Conservation (phyloP, 2,329 filamentous ascomycete genomes). For the Alternaria viburni region DNA sequence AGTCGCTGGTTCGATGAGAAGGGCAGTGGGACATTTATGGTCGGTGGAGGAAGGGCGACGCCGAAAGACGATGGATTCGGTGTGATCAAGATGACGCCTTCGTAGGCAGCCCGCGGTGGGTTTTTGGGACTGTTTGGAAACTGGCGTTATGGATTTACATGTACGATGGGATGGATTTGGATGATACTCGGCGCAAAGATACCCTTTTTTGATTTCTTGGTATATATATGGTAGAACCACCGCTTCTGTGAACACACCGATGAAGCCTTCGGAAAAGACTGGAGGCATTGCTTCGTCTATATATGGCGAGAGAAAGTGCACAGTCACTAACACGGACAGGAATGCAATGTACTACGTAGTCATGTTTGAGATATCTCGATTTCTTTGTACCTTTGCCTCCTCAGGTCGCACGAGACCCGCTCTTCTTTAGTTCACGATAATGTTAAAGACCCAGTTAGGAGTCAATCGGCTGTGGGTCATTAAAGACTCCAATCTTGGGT, state of each 20-base stretch:
- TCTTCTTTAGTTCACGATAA: not conserved
- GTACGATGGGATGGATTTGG: not conserved
- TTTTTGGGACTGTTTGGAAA: not conserved
- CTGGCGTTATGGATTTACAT: not conserved
- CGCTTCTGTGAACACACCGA: not conserved
- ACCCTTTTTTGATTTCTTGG: not conserved
- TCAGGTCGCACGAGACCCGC: not conserved
- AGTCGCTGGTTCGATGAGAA: constrained; percentile 40
- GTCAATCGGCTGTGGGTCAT: not conserved
- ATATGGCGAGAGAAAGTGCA: not conserved
- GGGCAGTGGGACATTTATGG: constrained; percentile 38
- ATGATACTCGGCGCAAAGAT: not conserved
- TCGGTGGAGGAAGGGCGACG: constrained; percentile 31
- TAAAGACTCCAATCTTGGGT: not conserved
- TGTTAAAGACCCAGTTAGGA: not conserved
- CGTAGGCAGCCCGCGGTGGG: not conserved
- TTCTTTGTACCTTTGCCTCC: not conserved
- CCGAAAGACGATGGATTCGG: constrained; percentile 6
- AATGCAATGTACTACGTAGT: not conserved
- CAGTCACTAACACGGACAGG: not conserved
- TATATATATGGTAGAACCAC: not conserved
- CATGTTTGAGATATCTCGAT: not conserved
- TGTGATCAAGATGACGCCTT: constrained; percentile 4
- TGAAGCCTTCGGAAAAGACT: no score
- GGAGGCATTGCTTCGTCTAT: not conserved